Evolutionary conservation across 208 protist genomes (phyloP), one percentile per base, ranked within the genome.

Genomic region (Trypanosoma avium): DNA sequence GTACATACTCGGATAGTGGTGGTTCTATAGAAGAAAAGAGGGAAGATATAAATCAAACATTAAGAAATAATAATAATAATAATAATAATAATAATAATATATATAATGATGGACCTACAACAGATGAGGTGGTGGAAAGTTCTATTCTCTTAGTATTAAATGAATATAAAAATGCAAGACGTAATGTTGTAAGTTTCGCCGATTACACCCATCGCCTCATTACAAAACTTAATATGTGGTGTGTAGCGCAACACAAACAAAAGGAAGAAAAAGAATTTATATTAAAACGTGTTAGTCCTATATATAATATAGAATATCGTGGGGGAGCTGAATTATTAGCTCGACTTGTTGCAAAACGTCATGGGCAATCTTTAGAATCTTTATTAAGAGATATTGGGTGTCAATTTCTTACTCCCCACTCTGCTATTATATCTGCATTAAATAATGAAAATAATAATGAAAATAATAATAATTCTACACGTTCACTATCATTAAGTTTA

Each of bases 171-270:
- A 75, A 79, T 45, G 75, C 81, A 12, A 48, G 57, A 24, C 76
- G 81, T 8, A 82, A 61, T 56, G 82, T 92, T 64, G 70, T 87
- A 4, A 76, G 50, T 4, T 77, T 89, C 2, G 75, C 74, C 4
- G 79, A 85, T 63, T 92, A 76, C 47, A 67, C 84, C 0, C 80
- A 92, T 56, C 82, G 86, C 1, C 72, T 92, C 17, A 53, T 92
- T 21, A 72, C 55, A 6, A 89, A 92, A 69, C 70, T 92, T 4
- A 67, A 73, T 38, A 17, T 22, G 5, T 72, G 56, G 58, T 56
- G 42, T 43, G 21, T 19, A 15, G 19, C 43, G 29, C 35, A 62
- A 5, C 33, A 56, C 27, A 0, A 22, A 17, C 32, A 57, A 10
- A 6, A 57, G 22, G 36, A 46, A 53, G 24, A n/a, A 35, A 43